These are phyloP conservation scores for Mycosarcoma maydis DNA, from an alignment of 1,284 basidiomycete species.

Conservation along the genomic window DNA sequence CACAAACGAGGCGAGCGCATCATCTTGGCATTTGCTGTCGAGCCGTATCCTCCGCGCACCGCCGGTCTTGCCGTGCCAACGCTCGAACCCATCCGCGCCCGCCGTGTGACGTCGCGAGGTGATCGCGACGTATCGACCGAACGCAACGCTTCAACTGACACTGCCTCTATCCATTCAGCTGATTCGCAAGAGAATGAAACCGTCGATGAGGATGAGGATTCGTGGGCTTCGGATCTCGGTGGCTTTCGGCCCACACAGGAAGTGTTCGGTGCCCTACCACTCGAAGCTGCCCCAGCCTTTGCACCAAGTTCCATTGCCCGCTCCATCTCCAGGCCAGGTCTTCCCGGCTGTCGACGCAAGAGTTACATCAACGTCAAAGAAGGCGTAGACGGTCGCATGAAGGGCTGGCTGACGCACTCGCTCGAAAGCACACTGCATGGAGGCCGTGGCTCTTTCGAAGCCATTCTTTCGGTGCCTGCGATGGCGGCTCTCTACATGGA, in stretches of 20 bases:
- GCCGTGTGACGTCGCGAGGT: slow-evolving; percentile 20
- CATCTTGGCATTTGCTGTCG: slow-evolving; percentile 44
- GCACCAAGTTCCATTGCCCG: slow-evolving; percentile 15
- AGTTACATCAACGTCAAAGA: slow-evolving; percentile 52
- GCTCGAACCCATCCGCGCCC: slow-evolving; percentile 29
- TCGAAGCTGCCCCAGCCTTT: slow-evolving; percentile 14
- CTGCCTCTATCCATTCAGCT: slow-evolving; percentile 11
- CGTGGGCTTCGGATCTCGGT: slow-evolving; percentile 41
- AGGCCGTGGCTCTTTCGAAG: slow-evolving; percentile 31
- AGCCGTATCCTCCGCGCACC: slow-evolving; percentile 46
- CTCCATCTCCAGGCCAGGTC: slow-evolving; percentile 15
- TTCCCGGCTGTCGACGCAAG: slow-evolving; percentile 26
- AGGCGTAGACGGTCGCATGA: slow-evolving; percentile 48
- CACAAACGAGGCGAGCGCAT: slow-evolving; percentile 44
- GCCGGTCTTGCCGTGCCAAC: slow-evolving; percentile 44
- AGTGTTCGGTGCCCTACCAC: slow-evolving; percentile 40
- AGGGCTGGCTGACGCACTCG: slow-evolving; percentile 49
- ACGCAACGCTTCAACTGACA: slow-evolving; percentile 8
- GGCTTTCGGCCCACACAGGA: slow-evolving; percentile 41
- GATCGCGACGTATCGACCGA: slow-evolving; percentile 15
- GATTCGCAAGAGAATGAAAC: slow-evolving; percentile 26
- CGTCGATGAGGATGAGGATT: slow-evolving; percentile 40
- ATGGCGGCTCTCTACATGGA: slow-evolving; percentile 53
- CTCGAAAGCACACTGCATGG: slow-evolving; percentile 27
- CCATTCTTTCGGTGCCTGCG: slow-evolving; percentile 45